Base-by-base conservation (phyloP, 345 rosid species). In the Camelina sativa region DNA sequence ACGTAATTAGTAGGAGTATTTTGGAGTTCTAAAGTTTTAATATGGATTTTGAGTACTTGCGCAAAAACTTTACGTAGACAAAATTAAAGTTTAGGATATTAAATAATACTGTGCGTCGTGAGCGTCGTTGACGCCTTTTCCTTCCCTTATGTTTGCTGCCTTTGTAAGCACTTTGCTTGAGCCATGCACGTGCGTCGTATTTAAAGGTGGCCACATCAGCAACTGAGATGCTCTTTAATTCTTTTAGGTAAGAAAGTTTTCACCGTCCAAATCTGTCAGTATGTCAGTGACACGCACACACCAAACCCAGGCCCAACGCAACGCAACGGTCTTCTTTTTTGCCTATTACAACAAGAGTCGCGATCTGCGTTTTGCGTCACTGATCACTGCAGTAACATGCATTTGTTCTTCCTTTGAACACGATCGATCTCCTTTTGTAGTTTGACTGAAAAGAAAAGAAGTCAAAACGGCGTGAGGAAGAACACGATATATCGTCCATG, bases 161-260 rank as follows among this genome's bases (percentile, higher is more conserved):
- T 56, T n/a, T 65, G 9, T 32, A 54, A 63, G 47, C 71, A 65
- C 44, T 66, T 9, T 28, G 62, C 44, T 58, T 67, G 61, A 60
- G 54, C 68, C 55, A 75, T 50, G 79, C 79, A 75, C 79, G 69
- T 75, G 79, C 74, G 70, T 54, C 32, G 54, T 54, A 23, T 22
- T 61, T 16, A 28, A 51, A 51, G 55, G 11, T 47, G 9, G 63
- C 38, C 79, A 68, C 50, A 63, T 68, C 57, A 53, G 44, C 23
- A 50, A 30, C 17, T 51, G 44, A 60, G 69, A 66, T 65, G 73
- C 78, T 46, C 44, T 74, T 71, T 60, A 48, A 32, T 70, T 32
- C 32, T 28, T 68, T 43, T 35, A 59, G 47, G 50, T 7, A 37
- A 71, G 19, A 20, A 71, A 48, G 0, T 28, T 73, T 63, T 59